Evolutionary conservation across 305 asterid genomes (phyloP), one percentile per base, ranked within the genome.

Genomic region (Fraxinus floribunda): DNA sequence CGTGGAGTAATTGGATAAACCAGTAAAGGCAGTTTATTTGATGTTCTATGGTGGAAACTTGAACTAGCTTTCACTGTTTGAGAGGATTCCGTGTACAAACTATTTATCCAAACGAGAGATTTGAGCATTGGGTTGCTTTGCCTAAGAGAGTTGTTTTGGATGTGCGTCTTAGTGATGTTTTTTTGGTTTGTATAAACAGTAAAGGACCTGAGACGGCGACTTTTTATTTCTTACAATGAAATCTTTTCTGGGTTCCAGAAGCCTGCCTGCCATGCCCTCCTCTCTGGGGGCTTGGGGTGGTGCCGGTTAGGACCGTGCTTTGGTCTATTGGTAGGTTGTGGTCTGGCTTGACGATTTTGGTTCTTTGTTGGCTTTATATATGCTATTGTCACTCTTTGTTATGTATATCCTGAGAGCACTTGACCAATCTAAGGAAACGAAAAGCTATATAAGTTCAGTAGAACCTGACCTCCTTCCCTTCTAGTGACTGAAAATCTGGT

Each of bases 1-100:
- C 79, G 80, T 89, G 29, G 93, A 92, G 82, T 90, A 76, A 84
- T 57, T 89, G 24, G 62, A 89, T 38, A 90, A 88, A 90, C 26
- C 57, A 34, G 64, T 62, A n/a, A 70, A 57, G 32, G n/a, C 70
- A 55, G 16, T 35, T 20, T 13, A n/a, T 80, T 77, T 78, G 16
- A 16, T 66, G 36, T 49, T 16, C 75, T 7, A 55, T 9, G 22
- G 44, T 18, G 30, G 36, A 39, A 39, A 36, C 66, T 64, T 9
- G 72, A 18, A 57, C 15, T 64, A 64, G 34, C 72, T 64, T 64
- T 24, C 16, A 9, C 72, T 64, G 34, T 64, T 22, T 64, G 72
- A 24, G 72, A 64, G 72, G 5, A 22, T 22, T 22, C 13, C 5
- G 11, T 55, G 66, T n/a, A n/a, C 62, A 16, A 49, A 6, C 26